Evolutionary conservation across 192 early-diverging fungal species (phyloP), one percentile per base, ranked within the genome.

Genomic region (Dimargaris xerosporica): DNA sequence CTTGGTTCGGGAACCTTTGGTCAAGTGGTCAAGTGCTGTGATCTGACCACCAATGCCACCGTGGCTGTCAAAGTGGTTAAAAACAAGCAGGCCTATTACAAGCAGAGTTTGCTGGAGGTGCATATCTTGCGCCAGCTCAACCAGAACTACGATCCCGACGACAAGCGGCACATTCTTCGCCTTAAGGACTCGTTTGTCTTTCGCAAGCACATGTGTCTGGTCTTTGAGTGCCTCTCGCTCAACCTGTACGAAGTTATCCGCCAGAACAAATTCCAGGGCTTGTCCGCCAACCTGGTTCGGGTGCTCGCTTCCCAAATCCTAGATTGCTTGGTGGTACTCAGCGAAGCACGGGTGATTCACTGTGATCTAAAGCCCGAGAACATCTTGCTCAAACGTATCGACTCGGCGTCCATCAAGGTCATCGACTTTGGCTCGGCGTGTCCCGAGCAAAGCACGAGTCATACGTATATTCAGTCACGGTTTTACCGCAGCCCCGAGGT

Each of bases 351-450:
- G 29, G 88, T 97, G 34, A 97, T 99, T 53, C 96, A 99, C 71
- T 94, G 93, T 59, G 96, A 99, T 78, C 81, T 99, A 59, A 99
- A 99, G 69, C 94, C 96, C 4, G 94, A 99, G 73, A 98, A 98
- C 69, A 90, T 96, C 44, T 68, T 98, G 66, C 77, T 98, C 31
- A 89, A 87, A 74, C 91, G 91, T 58, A 76, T 91, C 63, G 89
- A 93, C 67, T 88, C 88, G 45, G 91, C 96, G 5, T 82, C 84
- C 7, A 87, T 99, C 69, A 99, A 99, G 71, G 89, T 99, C 23
- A 99, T 99, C 59, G 96, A 99, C 77, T 95, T 97, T 79, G 96
- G 96, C n/a, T 92, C 89, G 3, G 94, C 96, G 0, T 96, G 94
- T 67, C 86, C 93, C 62, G 93, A 93, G 68, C 86, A 87, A 65